Evolutionary conservation across 2,329 filamentous ascomycete species (phyloP).

Genomic region (Westerdykella sp.): DNA sequence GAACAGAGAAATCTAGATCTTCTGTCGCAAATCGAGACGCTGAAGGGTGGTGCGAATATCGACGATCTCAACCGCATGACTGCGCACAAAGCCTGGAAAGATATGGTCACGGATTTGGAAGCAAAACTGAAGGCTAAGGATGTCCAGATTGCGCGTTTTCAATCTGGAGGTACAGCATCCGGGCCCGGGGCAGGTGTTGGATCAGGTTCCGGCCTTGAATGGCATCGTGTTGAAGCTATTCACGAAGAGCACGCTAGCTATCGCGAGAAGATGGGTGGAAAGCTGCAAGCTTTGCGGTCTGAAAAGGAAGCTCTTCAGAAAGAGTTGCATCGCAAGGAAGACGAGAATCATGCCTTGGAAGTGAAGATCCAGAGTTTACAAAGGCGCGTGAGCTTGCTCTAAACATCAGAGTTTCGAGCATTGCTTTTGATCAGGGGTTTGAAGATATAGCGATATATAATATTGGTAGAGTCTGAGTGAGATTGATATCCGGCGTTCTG

Average conservation of each 20-base stretch:
- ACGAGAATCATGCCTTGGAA: conserved; percentile 36
- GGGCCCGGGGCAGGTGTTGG: conserved; percentile 7
- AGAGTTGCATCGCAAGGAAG: conserved; percentile 36
- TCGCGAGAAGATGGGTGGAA: conserved; percentile 33
- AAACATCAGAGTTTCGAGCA: too few relatives aligned
- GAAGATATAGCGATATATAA: too few relatives aligned
- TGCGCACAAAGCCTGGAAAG: conserved; percentile 34
- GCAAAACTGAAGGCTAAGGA: conserved; percentile 27
- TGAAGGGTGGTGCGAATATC: conserved; percentile 23
- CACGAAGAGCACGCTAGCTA: conserved; percentile 37
- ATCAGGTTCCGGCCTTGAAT: conserved; percentile 15
- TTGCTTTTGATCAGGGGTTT: too few relatives aligned
- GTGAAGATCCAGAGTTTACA: conserved; percentile 31
- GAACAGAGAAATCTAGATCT: conserved; percentile 38
- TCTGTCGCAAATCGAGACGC: conserved; percentile 21
- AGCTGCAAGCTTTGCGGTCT: conserved; percentile 33
- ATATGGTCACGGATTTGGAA: conserved; percentile 25
- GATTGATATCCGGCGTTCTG: too few relatives aligned
- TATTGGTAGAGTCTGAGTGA: too few relatives aligned
- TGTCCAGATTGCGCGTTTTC: conserved; percentile 20
- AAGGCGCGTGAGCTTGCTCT: conserved; percentile 14
- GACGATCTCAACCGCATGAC: conserved; percentile 31
- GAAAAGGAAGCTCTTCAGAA: conserved; percentile 38
- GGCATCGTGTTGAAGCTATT: conserved; percentile 34
- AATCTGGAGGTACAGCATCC: conserved; percentile 1